Evolutionary conservation across 495 filamentous ascomycete genomes (phyloP).

Genomic region (Hyaloscypha bicolor): DNA sequence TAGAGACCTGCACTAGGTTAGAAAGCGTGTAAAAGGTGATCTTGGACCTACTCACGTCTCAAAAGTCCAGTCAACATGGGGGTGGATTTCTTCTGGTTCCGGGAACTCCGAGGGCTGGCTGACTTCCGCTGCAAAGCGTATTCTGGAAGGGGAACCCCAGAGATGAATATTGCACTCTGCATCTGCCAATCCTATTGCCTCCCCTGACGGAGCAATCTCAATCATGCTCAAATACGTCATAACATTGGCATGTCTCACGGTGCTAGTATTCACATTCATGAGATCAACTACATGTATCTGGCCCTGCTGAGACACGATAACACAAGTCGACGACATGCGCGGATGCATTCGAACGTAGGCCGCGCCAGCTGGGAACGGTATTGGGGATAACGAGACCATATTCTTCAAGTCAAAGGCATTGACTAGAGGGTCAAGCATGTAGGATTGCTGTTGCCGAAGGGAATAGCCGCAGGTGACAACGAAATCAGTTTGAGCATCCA

Average conservation of each 20-base stretch:
- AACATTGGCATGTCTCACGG: constrained; percentile 83
- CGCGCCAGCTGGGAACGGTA: constrained; percentile 88
- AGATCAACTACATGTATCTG: constrained; percentile 94
- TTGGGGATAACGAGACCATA: constrained; percentile 77
- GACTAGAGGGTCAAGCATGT: constrained; percentile 83
- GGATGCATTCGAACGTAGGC: constrained; percentile 96
- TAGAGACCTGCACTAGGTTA: constrained; percentile 59
- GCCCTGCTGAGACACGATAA: constrained; percentile 85
- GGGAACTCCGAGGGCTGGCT: constrained; percentile 77
- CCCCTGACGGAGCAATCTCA: constrained; percentile 88
- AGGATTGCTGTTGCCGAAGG: constrained; percentile 46
- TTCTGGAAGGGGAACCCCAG: constrained; percentile 89
- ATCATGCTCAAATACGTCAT: constrained; percentile 67
- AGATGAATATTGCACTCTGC: constrained; percentile 77
- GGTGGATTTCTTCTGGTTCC: constrained; percentile 54
- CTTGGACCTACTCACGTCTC: constrained; percentile 60
- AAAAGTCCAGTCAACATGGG: constrained; percentile 62
- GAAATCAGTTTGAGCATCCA: constrained; percentile 91
- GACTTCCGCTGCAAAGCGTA: constrained; percentile 87
- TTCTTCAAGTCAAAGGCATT: constrained; percentile 95
- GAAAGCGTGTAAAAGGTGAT: constrained; percentile 14
- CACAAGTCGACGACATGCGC: constrained; percentile 86
- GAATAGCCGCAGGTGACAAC: constrained; percentile 96
- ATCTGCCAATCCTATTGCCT: constrained; percentile 83
- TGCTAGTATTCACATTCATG: constrained; percentile 89